Percentiles rank a stretch among this genome's conserved stretches.
Conservation (phyloP, 352 stramenopile genomes). For the Phytophthora tubulina region DNA sequence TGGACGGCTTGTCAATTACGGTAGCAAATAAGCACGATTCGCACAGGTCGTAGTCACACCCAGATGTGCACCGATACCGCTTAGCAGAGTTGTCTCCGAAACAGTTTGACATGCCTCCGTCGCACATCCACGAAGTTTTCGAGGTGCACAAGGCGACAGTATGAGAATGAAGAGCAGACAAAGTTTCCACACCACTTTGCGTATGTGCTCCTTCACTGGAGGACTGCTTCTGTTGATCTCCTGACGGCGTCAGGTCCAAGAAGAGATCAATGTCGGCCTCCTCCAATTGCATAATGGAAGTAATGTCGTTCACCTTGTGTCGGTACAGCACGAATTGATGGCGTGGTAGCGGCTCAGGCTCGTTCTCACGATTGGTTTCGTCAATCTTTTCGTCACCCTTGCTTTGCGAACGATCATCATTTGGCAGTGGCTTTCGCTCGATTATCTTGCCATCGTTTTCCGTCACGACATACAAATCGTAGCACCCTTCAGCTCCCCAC, state of each 20-base stretch:
- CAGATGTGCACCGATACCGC: slow-evolving; percentile 68
- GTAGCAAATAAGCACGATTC: slow-evolving; percentile 63
- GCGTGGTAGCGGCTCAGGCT: slow-evolving; percentile 39
- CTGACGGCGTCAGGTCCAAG: slow-evolving; percentile 52
- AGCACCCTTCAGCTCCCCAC: slow-evolving; percentile 82
- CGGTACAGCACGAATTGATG: slow-evolving; percentile 75
- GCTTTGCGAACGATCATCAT: slow-evolving; percentile 21
- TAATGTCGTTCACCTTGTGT: slow-evolving; percentile 60
- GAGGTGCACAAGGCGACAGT: slow-evolving; percentile 53
- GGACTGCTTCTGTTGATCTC: slow-evolving; percentile 8
- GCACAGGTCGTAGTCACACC: slow-evolving; percentile 85
- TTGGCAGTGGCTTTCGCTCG: slow-evolving; percentile 62
- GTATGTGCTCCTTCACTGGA: slow-evolving; percentile 1
- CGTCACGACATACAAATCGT: slow-evolving; percentile 77
- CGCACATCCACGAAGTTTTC: slow-evolving; percentile 80
- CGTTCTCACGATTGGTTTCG: slow-evolving; percentile 20
- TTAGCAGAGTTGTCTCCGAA: slow-evolving; percentile 63
- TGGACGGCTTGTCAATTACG: slow-evolving; percentile 40
- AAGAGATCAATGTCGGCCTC: slow-evolving; percentile 66
- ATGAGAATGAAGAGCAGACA: slow-evolving; percentile 69
- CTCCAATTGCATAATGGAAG: slow-evolving; percentile 60
- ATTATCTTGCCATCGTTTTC: slow-evolving; percentile 59
- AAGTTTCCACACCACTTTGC: slow-evolving; percentile 31
- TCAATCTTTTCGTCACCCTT: slow-evolving; percentile 6
- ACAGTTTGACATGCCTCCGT: slow-evolving; percentile 64